Percentiles rank a stretch among this genome's conserved stretches.
Evolutionary conservation across 2,329 filamentous ascomycete genomes (phyloP).

Genomic region (Sporothrix luriei): DNA sequence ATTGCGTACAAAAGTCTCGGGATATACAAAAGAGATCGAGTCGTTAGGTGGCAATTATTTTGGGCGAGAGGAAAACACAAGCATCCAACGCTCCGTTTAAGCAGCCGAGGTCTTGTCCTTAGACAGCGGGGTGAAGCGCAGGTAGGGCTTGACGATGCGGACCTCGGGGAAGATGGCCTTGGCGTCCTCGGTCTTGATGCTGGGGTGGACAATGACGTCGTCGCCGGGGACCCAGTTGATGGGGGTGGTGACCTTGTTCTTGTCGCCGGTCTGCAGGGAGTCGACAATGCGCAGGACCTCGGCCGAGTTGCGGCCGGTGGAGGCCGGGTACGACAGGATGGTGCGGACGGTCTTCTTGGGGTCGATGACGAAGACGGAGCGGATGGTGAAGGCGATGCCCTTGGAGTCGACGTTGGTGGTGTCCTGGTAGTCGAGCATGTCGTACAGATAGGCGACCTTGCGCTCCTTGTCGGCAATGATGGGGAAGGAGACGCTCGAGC

Average conservation of each 20-base stretch:
- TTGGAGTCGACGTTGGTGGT: slow-evolving; percentile 78
- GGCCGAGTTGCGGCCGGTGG: slow-evolving; percentile 79
- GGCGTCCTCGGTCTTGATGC: slow-evolving; percentile 80
- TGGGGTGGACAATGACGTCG: slow-evolving; percentile 88
- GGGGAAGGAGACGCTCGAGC: slow-evolving; percentile 71
- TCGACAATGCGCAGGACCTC: slow-evolving; percentile 79
- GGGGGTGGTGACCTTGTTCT: slow-evolving; percentile 83
- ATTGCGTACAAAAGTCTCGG: slow-evolving; percentile 19
- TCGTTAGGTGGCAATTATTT: neutral
- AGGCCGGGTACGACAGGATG: slow-evolving; percentile 90
- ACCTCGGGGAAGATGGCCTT: slow-evolving; percentile 83
- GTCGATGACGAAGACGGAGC: slow-evolving; percentile 93
- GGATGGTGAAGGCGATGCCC: slow-evolving; percentile 90
- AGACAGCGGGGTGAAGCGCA: slow-evolving; percentile 70
- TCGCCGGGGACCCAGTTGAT: slow-evolving; percentile 89
- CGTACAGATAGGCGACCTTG: slow-evolving; percentile 73
- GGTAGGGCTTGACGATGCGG: slow-evolving; percentile 69
- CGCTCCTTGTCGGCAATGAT: slow-evolving; percentile 80
- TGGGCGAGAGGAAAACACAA: neutral
- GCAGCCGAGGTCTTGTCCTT: slow-evolving; percentile 45
- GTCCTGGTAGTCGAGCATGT: slow-evolving; percentile 84
- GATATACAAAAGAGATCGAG: slow-evolving; percentile 21
- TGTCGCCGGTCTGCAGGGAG: slow-evolving; percentile 80
- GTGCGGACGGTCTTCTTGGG: slow-evolving; percentile 90
- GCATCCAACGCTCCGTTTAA: neutral